Conservation (phyloP, 2,329 filamentous ascomycete genomes). For the Chrysoporthe austroafricana region DNA sequence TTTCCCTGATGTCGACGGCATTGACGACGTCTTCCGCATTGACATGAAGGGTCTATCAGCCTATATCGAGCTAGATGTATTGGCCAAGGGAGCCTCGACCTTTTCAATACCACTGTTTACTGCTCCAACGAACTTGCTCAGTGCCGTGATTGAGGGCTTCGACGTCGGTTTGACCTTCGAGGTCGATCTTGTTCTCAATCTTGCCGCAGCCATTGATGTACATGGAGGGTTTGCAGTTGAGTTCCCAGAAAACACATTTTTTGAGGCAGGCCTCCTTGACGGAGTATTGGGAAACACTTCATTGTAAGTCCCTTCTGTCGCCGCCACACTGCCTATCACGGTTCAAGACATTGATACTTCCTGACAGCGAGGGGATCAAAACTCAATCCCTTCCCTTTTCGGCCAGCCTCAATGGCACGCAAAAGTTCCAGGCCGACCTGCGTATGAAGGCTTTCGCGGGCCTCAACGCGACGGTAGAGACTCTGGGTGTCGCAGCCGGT, state of each 20-base stretch:
- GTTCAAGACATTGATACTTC: not conserved
- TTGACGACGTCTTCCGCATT: conserved; percentile 16
- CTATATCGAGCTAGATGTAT: conserved; percentile 19
- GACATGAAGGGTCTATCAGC: conserved; percentile 20
- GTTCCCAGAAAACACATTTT: conserved; percentile 19
- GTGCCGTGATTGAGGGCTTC: conserved; percentile 10
- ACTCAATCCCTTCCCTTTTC: conserved; percentile 17
- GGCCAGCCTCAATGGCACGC: conserved; percentile 13
- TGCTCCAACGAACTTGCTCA: conserved; percentile 10
- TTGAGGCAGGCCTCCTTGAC: conserved; percentile 15
- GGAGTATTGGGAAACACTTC: conserved; percentile 3
- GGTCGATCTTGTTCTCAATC: conserved; percentile 17
- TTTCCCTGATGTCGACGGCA: conserved; percentile 8
- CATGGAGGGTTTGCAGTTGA: conserved; percentile 19
- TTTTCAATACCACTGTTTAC: conserved; percentile 17
- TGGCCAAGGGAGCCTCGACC: conserved; percentile 1
- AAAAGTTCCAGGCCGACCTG: conserved; percentile 18
- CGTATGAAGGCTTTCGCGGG: conserved; percentile 16
- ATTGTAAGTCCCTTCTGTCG: conserved; percentile 13
- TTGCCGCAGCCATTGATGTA: conserved; percentile 8
- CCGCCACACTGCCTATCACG: too few species aligned
- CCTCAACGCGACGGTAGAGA: conserved; percentile 3
- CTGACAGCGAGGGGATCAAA: conserved; percentile 16
- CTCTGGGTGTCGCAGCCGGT: not conserved
- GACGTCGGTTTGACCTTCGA: conserved; percentile 16